Conservation (phyloP, 305 asterid genomes). For the Withania somnifera region DNA sequence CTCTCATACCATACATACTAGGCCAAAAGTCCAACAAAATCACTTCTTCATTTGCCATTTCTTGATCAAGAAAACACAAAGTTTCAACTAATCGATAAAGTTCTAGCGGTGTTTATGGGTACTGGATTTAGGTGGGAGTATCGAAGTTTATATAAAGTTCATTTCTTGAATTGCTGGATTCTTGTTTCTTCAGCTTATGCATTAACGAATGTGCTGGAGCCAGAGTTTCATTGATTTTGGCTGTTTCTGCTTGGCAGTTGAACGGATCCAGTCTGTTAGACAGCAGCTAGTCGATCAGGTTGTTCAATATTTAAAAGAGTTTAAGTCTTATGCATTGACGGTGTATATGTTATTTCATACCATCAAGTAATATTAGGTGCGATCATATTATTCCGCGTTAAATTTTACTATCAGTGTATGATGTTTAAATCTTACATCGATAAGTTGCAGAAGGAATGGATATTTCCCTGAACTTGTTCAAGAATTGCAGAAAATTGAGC, state of each 20-base stretch:
- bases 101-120: neutral
- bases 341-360: neutral
- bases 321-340: neutral
- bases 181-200: neutral
- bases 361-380: neutral
- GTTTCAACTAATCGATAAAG: neutral
- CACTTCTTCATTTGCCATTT: slow-evolving; percentile 5
- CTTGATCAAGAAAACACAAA: neutral
- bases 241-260: neutral
- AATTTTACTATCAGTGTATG: neutral
- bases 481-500: no score
- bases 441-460: no score
- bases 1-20: slow-evolving; percentile 21
- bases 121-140: neutral
- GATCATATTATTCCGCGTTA: neutral
- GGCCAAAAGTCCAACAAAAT: slow-evolving; percentile 27
- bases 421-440: no score
- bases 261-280: neutral
- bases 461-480: no score
- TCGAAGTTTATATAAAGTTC: neutral
- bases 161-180: neutral
- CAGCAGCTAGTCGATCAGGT: neutral
- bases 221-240: neutral
- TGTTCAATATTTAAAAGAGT: neutral
- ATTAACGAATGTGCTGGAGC: neutral